Percentiles rank a stretch among this genome's conserved stretches.
Conservation (phyloP, 202 grass and related monocot genomes). For the Panicum virgatum region DNA sequence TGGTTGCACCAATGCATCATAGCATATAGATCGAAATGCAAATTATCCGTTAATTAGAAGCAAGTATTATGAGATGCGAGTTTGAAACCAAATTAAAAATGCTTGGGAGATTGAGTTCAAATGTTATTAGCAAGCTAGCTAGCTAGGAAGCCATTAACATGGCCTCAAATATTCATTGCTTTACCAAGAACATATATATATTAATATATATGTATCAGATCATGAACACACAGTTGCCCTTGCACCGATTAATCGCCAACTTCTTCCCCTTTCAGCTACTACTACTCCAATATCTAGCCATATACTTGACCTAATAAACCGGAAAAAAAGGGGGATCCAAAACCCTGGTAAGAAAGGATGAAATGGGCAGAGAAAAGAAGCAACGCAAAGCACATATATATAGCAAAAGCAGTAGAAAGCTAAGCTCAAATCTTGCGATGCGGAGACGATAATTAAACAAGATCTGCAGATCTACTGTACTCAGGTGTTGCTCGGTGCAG, state of each 20-base stretch:
- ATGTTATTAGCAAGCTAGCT: not conserved
- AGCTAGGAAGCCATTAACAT: conserved; percentile 24
- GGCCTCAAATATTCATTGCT: conserved; percentile 37
- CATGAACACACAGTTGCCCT: conserved; percentile 26
- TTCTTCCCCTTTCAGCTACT: conserved; percentile 15
- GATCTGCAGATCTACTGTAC: conserved; percentile 53
- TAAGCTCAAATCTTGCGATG: conserved; percentile 48
- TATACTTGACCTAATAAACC: conserved; percentile 21
- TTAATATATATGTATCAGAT: conserved; percentile 14
- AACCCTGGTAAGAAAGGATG: conserved; percentile 24
- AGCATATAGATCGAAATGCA: not conserved
- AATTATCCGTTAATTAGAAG: not conserved
- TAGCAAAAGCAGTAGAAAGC: conserved; percentile 23
- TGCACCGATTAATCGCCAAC: conserved; percentile 24
- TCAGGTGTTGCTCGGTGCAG: conserved; percentile 40
- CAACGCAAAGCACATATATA: not conserved
- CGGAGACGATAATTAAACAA: conserved; percentile 31
- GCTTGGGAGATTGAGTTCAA: not conserved
- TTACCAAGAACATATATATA: conserved; percentile 17
- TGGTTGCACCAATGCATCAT: not conserved
- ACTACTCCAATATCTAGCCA: conserved; percentile 30
- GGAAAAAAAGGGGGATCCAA: not conserved
- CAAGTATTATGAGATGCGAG: not conserved
- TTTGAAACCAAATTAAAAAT: not conserved
- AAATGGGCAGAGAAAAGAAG: conserved; percentile 24